Base-by-base conservation (phyloP, 768 basidiomycete species). In the Dentipellis fragilis region DNA sequence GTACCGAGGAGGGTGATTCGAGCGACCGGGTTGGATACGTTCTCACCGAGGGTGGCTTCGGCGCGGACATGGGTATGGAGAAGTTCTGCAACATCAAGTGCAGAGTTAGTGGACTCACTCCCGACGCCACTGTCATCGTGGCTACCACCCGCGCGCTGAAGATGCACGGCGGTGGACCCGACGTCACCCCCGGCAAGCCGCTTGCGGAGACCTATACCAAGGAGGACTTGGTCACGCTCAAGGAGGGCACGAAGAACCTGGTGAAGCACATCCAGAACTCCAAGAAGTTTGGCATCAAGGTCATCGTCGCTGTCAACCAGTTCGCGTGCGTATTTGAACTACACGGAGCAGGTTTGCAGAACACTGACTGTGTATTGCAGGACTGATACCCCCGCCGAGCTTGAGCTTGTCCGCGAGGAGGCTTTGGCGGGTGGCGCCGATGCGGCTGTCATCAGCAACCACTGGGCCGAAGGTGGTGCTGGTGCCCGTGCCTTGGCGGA, bases 51-150 rank as follows among this genome's bases (percentile, higher is more conserved):
- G 94, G 93, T 65, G 95, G 95, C 46, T 99, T 98, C 71, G 95
- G 95, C 55, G 94, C 95, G 19, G 95, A 99, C 69, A 99, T 98
- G 84, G 95, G 93, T 39, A 91, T 94, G 91, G 92, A 93, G 73
- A 96, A 99, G 71, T 99, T 98, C 79, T 97, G 92, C 78, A 97
- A 98, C 72, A 97, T 99, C 79, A 99, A 99, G 71, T 97, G 94
- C 70, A 85, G 95, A 58, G 78, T 88, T 56, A 93, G 90, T 58
- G 95, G 94, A 49, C 80, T 98, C 66, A 87, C 76, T 55, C 96
- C 96, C 9, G 91, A 99, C 70, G 95, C 93, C 3, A 87, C 87
- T 38, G 83, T 99, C 62, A 89, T 99, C 64, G 95, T 99, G 53
- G 96, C 95, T 7, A 99, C 95, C 4, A 93, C 95, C 29, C 88